phyloP scores from a whole-genome alignment of 1,139 yeast species.

The Yamadazyma epiphylla region DNA sequence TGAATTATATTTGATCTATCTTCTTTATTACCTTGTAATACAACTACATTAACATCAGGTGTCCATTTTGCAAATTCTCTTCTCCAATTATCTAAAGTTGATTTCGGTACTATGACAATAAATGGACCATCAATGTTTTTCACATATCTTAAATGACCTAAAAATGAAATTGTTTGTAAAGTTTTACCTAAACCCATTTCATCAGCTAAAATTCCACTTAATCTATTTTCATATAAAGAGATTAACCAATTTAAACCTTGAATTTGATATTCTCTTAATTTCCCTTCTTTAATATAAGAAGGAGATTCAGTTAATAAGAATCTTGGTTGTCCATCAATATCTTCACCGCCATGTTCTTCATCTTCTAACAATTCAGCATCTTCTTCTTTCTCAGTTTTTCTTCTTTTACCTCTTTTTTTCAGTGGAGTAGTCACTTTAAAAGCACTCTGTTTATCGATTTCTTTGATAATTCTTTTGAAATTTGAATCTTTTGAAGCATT shows the following conservation, averaged over 20 bases:
- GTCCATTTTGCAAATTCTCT: conserved; percentile 94
- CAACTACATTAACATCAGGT: conserved; percentile 86
- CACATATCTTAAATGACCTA: conserved; percentile 80
- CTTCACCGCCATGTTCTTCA: conserved; percentile 49
- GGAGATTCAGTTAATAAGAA: conserved; percentile 82
- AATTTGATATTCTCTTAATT: conserved; percentile 69
- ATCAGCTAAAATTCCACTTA: conserved; percentile 46
- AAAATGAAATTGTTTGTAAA: conserved; percentile 51
- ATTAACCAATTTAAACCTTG: conserved; percentile 49
- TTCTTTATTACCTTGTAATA: conserved; percentile 85
- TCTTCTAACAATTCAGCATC: conserved; percentile 83
- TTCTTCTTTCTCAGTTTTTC: conserved; percentile 88
- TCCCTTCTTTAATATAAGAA: conserved; percentile 57
- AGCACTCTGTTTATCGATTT: conserved; percentile 36
- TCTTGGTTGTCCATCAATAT: conserved; percentile 44
- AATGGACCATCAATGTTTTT: conserved; percentile 86
- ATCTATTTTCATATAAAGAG: conserved; percentile 39
- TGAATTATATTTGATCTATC: conserved; percentile 61
- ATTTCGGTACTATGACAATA: conserved; percentile 88
- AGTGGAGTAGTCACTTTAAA: conserved; percentile 14
- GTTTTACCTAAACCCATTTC: conserved; percentile 52
- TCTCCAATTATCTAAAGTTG: conserved; percentile 93
- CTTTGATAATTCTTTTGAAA: conserved; percentile 48
- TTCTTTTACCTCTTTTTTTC: conserved; percentile 25
- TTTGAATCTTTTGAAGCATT: conserved; percentile 72